phyloP scores from a whole-genome alignment of 179 eudicot genomes.

The Nepenthes alata region DNA sequence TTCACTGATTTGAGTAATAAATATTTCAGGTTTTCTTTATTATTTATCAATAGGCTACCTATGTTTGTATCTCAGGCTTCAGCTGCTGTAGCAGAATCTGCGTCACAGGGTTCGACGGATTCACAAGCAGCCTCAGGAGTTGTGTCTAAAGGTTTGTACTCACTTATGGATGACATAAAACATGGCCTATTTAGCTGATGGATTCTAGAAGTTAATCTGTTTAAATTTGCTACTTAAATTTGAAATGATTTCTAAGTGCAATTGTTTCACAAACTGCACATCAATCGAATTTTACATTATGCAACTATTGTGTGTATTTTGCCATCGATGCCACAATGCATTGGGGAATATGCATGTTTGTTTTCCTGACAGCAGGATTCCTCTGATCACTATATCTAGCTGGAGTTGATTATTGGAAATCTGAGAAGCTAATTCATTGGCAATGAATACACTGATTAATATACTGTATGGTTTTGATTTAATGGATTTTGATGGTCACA shows the following conservation, averaged over 20 bases:
- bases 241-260: background rate
- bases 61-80: constrained; percentile 24
- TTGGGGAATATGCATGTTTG: no score
- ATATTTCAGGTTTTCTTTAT: background rate
- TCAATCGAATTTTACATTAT: no score
- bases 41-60: constrained; percentile 27
- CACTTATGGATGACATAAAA: background rate
- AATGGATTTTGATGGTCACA: no score
- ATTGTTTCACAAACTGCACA: background rate
- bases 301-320: no score
- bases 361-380: no score
- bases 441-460: no score
- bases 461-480: no score
- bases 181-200: background rate
- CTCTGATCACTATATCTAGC: no score
- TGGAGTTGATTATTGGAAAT: no score
- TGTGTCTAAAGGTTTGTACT: constrained; percentile 20
- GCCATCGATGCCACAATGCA: no score
- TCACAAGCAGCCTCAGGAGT: constrained; percentile 19
- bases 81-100: constrained; percentile 18
- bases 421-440: no score
- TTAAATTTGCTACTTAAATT: background rate
- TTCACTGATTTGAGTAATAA: no score
- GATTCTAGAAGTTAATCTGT: background rate
- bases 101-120: constrained; percentile 21